A percentile compares a stretch with the other conserved stretches of the same genome.
Evolutionary conservation across 2,329 filamentous ascomycete genomes (phyloP).

Genomic region (Phaeosphaeriaceae sp.): DNA sequence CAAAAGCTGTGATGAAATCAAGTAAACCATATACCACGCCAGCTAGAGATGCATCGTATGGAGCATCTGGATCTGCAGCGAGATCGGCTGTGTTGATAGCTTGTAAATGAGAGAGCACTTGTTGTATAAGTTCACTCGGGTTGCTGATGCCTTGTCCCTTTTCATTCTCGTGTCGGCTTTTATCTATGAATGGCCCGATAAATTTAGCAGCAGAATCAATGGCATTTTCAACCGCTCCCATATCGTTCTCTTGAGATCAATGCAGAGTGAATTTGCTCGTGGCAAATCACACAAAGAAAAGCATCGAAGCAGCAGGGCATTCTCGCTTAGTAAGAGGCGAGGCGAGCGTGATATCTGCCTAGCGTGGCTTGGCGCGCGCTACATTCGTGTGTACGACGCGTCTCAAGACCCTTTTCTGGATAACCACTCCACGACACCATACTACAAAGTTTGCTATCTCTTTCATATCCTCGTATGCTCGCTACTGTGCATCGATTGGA

Average conservation of each 20-base stretch:
- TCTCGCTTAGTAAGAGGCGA: not conserved
- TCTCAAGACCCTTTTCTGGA: slow-evolving; percentile 6
- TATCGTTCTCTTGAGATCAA: slow-evolving; percentile 9
- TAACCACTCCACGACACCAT: slow-evolving; percentile 24
- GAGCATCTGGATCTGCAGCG: slow-evolving; percentile 37
- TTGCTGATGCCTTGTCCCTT: slow-evolving; percentile 10
- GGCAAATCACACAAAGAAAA: not conserved
- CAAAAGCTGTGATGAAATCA: slow-evolving; percentile 42
- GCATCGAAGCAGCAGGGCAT: no score
- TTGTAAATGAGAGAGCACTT: slow-evolving; percentile 39
- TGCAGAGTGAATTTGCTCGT: not conserved
- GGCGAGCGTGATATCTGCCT: slow-evolving; percentile 9
- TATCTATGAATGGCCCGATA: slow-evolving; percentile 38
- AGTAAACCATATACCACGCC: slow-evolving; percentile 47
- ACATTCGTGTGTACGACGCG: slow-evolving; percentile 17
- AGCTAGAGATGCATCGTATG: slow-evolving; percentile 48
- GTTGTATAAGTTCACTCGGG: slow-evolving; percentile 27
- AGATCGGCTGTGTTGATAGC: slow-evolving; percentile 44
- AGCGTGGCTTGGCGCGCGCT: not conserved
- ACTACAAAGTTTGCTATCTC: slow-evolving; percentile 14
- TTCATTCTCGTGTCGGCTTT: slow-evolving; percentile 11
- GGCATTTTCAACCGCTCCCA: slow-evolving; percentile 40
- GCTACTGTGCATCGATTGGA: slow-evolving; percentile 17
- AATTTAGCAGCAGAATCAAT: slow-evolving; percentile 44
- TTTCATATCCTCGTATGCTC: not conserved